Evolutionary conservation across 331 rosid genomes (phyloP).

Genomic region (Spiraea crenata): DNA sequence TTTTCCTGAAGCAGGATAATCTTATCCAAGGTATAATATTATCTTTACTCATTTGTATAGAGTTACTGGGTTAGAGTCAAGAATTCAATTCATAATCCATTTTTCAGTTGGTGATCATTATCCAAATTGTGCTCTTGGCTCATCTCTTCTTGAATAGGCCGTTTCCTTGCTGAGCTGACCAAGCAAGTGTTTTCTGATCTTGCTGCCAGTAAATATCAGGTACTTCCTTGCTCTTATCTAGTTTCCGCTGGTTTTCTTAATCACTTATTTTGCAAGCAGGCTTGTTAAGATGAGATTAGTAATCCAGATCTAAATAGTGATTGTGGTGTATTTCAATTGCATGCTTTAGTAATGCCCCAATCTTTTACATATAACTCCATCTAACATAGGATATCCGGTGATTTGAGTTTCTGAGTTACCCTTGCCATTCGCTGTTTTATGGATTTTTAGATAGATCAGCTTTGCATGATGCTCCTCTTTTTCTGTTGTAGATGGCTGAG

Average conservation of each 20-base stretch:
- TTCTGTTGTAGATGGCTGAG: constrained; percentile 87
- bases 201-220: constrained; percentile 94
- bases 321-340: neutral
- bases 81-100: constrained; percentile 3
- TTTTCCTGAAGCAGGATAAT: constrained; percentile 94
- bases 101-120: neutral
- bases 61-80: neutral
- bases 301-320: neutral
- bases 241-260: neutral
- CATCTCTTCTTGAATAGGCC: constrained; percentile 51
- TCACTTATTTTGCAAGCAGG: neutral
- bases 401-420: neutral
- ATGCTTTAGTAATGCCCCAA: neutral
- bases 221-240: constrained; percentile 26
- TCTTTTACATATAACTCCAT: neutral
- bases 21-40: constrained; percentile 79
- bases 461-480: constrained; percentile 12
- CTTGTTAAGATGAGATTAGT: neutral
- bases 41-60: constrained; percentile 11
- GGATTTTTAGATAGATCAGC: constrained; percentile 9
- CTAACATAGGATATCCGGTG: neutral
- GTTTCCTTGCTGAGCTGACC: constrained; percentile 96
- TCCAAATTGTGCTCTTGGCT: neutral
- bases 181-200: constrained; percentile 95
- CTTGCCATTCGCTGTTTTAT: neutral